Evolutionary conservation across 495 filamentous ascomycete species (phyloP).

Genomic region (Lepraria neglecta): DNA sequence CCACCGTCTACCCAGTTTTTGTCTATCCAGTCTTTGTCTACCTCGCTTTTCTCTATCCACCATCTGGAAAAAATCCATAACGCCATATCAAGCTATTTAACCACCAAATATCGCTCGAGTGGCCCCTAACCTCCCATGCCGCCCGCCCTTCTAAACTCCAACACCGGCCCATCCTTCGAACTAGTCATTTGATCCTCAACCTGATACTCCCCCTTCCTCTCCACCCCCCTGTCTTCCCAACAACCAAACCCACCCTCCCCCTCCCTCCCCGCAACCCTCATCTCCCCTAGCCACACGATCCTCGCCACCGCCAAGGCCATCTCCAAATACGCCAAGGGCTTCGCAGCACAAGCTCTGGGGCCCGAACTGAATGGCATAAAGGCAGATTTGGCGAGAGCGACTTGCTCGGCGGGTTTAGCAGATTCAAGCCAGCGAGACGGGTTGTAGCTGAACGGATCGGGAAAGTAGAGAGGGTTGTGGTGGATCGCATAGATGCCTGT

Average conservation of each 20-base stretch:
- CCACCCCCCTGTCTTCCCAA: not conserved
- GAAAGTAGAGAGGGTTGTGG: constrained; percentile 2
- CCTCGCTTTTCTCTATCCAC: too few species aligned
- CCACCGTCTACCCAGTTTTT: too few species aligned
- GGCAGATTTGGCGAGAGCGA: not conserved
- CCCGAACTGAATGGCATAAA: constrained; percentile 5
- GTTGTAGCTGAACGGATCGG: constrained; percentile 3
- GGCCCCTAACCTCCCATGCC: not conserved
- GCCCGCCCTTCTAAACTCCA: not conserved
- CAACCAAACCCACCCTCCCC: not conserved
- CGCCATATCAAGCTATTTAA: too few species aligned
- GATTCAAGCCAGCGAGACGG: not conserved
- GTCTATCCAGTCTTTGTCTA: too few species aligned
- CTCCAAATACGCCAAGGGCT: constrained; percentile 6
- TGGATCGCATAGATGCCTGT: constrained; percentile 4
- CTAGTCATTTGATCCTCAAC: constrained; percentile 44
- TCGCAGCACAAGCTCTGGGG: constrained; percentile 2
- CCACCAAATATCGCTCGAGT: too few species aligned
- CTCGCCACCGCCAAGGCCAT: not conserved
- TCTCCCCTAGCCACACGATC: not conserved
- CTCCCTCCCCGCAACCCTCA: constrained; percentile 2
- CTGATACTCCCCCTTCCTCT: not conserved
- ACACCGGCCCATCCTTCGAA: constrained; percentile 42
- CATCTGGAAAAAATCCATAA: too few species aligned
- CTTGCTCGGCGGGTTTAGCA: not conserved